Conservation (phyloP, 140 eudicot genomes). For the Anethum foeniculum region DNA sequence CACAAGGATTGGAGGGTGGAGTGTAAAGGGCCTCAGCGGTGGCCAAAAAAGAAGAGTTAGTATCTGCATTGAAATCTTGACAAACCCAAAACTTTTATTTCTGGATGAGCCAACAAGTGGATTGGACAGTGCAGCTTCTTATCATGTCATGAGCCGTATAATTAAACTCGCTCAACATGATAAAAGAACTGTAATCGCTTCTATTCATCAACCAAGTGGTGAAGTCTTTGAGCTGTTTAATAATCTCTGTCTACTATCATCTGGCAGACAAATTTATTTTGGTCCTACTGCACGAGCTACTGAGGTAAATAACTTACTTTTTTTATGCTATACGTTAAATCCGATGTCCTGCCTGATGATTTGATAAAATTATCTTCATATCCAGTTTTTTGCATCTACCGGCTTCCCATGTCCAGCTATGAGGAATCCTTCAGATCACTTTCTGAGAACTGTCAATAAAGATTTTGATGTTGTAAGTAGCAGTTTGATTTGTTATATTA, state of each 20-base stretch:
- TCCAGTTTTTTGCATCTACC: slow-evolving; percentile 25
- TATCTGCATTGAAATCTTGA: slow-evolving; percentile 21
- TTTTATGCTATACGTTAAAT: background rate
- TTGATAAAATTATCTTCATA: background rate
- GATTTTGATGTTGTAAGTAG: slow-evolving; percentile 35
- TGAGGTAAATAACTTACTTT: slow-evolving; percentile 6
- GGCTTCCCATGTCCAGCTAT: slow-evolving; percentile 36
- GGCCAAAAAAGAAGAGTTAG: slow-evolving; percentile 25
- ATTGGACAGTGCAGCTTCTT: slow-evolving; percentile 22
- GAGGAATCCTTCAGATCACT: slow-evolving; percentile 43
- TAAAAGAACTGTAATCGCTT: slow-evolving; percentile 9
- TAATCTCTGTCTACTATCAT: slow-evolving; percentile 18
- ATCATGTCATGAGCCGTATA: slow-evolving; percentile 20
- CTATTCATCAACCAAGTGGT: slow-evolving; percentile 22
- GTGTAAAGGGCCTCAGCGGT: slow-evolving; percentile 17
- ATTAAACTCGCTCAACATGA: slow-evolving; percentile 8
- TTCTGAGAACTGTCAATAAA: slow-evolving; percentile 22
- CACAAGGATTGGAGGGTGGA: slow-evolving; percentile 25
- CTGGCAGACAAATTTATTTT: slow-evolving; percentile 15
- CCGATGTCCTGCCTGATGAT: background rate
- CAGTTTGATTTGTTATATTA: background rate
- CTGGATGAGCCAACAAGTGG: slow-evolving; percentile 25
- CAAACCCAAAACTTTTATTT: slow-evolving; percentile 21
- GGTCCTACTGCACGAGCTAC: slow-evolving; percentile 10
- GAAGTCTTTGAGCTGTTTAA: slow-evolving; percentile 25